Conservation (phyloP, 495 filamentous ascomycete species). For the Platismatia glauca region DNA sequence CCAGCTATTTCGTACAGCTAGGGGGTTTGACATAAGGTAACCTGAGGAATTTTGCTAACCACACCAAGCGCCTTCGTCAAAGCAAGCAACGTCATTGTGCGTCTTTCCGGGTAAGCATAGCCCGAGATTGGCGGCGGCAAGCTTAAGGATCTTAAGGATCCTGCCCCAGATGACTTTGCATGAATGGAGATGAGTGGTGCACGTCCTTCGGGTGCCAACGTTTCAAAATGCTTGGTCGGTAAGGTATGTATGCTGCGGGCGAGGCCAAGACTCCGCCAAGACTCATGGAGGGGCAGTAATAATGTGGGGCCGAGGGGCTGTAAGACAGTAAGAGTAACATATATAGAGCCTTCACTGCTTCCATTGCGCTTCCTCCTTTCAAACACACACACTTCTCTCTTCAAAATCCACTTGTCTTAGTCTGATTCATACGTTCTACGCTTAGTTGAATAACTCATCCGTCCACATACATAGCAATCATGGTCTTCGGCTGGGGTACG, state of each 20-base stretch:
- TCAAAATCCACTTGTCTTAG: neutral
- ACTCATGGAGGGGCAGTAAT: neutral
- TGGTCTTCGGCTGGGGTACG: conserved; percentile 21
- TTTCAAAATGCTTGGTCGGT: neutral
- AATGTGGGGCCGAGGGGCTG: neutral
- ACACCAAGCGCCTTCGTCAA: too few species aligned
- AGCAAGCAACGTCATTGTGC: neutral
- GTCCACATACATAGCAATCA: conserved; percentile 9
- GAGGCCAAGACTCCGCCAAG: neutral
- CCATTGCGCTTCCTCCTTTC: neutral
- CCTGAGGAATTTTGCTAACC: too few species aligned
- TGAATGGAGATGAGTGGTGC: neutral
- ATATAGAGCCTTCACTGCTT: neutral
- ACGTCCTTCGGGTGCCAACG: neutral
- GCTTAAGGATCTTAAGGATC: neutral
- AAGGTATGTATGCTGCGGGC: neutral
- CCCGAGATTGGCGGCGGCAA: neutral
- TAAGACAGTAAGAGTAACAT: neutral
- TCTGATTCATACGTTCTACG: neutral
- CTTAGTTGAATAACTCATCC: neutral
- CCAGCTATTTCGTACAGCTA: neutral
- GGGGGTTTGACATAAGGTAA: neutral
- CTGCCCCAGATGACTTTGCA: neutral
- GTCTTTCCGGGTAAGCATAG: neutral
- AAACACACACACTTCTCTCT: neutral